Base-by-base conservation (phyloP, 805 yeast species). In the Saturnispora galanensis region DNA sequence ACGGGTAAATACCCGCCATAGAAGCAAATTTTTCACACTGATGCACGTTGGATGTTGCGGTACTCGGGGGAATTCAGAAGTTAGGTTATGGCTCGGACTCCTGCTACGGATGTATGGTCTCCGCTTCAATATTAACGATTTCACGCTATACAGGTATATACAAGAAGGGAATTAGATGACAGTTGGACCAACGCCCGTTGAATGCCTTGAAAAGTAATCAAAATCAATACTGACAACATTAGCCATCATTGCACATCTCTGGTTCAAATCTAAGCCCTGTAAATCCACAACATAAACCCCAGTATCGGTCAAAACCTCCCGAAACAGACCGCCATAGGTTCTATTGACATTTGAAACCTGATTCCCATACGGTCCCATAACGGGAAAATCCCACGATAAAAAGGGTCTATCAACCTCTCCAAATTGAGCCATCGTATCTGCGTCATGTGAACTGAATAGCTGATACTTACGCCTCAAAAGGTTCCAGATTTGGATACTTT, bases 171-270 rank as follows among this genome's bases (percentile, higher is more conserved):
- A 21, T 21, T 51, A 34, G 18, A 56, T 38, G 6, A 72, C 53
- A 12, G 80, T 74, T 28, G 74, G 72, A 16, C 74, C 74, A 33
- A 79, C 71, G 11, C 73, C 71, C 17, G 73, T 71, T 15, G 90
- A 80, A 60, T 89, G 97, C 60, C 97, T 74, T n/a, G 96, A 85
- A 63, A 93, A 93, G 65, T 89, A 93, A 64, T 93, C 98, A 63
- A 87, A 93, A 62, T 93, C 98, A 48, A 93, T 82, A 47, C 95
- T 83, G 1, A 93, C 81, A 0, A 97, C 95, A 49, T 83, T 84
- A 0, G 87, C 95, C 45, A 93, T 68, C 60, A 93, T 57, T 1
- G 88, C 78, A 0, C 96, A 96, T 52, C 95, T 75, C 62, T 93
- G 84, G 58, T 84, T 94, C 36, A 87, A 64, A 4, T 81, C 74